Percentiles rank a stretch among this genome's conserved stretches.
These are phyloP conservation scores for Saccharomycopsis sp. DNA, from an alignment of 805 yeast species.

Conservation along the genomic window DNA sequence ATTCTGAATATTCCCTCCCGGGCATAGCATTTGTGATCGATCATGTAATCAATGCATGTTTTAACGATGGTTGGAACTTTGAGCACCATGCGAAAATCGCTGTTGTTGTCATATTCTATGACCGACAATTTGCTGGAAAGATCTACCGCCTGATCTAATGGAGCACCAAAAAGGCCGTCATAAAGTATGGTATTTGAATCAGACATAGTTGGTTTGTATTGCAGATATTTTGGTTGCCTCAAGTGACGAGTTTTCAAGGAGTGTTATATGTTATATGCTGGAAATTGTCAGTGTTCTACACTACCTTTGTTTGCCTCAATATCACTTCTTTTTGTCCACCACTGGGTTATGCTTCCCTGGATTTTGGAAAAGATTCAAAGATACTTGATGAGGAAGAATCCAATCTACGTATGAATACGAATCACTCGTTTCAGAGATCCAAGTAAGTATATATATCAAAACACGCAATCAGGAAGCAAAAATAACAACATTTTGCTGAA, in stretches of 20 bases:
- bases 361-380: too few relatives aligned
- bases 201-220: not conserved
- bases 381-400: too few relatives aligned
- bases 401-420: too few relatives aligned
- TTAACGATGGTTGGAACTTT: constrained; percentile 14
- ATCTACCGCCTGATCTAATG: not conserved
- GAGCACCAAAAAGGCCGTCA: not conserved
- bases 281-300: too few relatives aligned
- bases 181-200: not conserved
- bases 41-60: constrained; percentile 13
- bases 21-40: constrained; percentile 35
- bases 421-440: not conserved
- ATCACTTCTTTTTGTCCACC: too few relatives aligned
- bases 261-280: too few relatives aligned
- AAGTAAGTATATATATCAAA: not conserved
- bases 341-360: too few relatives aligned
- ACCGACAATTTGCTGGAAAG: not conserved
- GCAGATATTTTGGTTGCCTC: not conserved
- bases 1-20: constrained; percentile 91
- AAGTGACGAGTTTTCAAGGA: not conserved
- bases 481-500: not conserved
- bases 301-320: too few relatives aligned
- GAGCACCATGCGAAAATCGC: constrained; percentile 1
- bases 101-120: not conserved
- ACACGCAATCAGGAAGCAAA: not conserved